A percentile compares a stretch with the other conserved stretches of the same genome.
Conservation (phyloP, 371 early-diverging fungal genomes). For the Mortierella sp. region DNA sequence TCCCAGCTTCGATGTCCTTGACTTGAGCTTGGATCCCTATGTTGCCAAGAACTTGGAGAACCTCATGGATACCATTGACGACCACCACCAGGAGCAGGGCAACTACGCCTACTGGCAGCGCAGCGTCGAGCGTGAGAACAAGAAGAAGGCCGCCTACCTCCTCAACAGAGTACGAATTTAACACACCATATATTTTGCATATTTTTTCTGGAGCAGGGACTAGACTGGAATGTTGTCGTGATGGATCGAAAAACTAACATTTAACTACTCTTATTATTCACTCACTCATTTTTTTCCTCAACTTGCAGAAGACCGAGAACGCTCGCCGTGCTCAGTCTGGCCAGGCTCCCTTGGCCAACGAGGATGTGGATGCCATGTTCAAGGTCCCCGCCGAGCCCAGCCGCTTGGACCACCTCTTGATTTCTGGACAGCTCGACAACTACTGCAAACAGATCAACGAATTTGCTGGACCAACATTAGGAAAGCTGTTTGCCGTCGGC, state of each 20-base stretch:
- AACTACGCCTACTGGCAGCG: conserved; percentile 96
- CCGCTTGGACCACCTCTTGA: conserved; percentile 90
- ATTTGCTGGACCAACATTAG: conserved; percentile 90
- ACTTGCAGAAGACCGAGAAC: conserved; percentile 82
- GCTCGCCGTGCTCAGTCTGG: conserved; percentile 82
- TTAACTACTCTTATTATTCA: background rate
- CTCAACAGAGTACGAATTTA: conserved; percentile 64
- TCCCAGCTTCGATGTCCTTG: conserved; percentile 89
- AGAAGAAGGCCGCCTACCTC: conserved; percentile 62
- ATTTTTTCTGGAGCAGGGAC: background rate
- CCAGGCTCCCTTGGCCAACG: conserved; percentile 77
- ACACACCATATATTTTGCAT: background rate
- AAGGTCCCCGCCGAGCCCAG: conserved; percentile 89
- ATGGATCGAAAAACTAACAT: background rate
- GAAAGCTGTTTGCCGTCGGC: conserved; percentile 85
- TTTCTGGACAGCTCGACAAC: conserved; percentile 91
- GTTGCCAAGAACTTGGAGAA: conserved; percentile 92
- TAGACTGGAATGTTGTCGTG: background rate
- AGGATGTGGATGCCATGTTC: conserved; percentile 85
- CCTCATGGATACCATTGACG: conserved; percentile 91
- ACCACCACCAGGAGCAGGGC: conserved; percentile 92
- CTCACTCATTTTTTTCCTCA: background rate
- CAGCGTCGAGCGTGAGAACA: conserved; percentile 89
- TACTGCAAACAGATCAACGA: conserved; percentile 93
- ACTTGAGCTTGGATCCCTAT: conserved; percentile 84